phyloP scores from a whole-genome alignment of 2,329 filamentous ascomycete genomes.

The Trichoderma sp. region DNA sequence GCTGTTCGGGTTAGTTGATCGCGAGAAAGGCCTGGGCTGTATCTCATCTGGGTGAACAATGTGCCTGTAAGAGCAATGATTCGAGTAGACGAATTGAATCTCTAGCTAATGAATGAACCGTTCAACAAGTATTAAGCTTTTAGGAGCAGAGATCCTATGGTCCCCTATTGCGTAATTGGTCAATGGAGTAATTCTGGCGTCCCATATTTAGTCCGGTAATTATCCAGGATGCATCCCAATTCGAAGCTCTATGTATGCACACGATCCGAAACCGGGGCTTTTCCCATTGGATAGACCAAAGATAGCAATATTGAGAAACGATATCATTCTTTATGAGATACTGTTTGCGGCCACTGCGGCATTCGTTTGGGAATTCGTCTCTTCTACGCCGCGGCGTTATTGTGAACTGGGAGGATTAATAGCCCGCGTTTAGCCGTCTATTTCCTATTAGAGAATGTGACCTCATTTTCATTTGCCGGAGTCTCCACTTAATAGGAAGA shows the following conservation, averaged over 20 bases:
- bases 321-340: background rate
- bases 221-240: background rate
- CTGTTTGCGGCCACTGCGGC: background rate
- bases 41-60: background rate
- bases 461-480: slow-evolving; percentile 6
- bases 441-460: slow-evolving; percentile 13
- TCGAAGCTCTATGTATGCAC: background rate
- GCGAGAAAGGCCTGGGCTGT: background rate
- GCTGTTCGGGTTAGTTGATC: background rate
- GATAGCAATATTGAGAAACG: background rate
- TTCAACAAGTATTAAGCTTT: background rate
- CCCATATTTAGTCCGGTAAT: slow-evolving; percentile 2
- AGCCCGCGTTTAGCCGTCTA: slow-evolving; percentile 17
- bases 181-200: slow-evolving; percentile 8
- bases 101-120: background rate
- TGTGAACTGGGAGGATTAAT: background rate
- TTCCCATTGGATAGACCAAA: background rate
- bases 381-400: background rate
- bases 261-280: slow-evolving; percentile 8
- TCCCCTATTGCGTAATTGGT: background rate
- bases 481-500: background rate
- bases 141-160: background rate
- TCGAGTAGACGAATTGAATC: background rate
- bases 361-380: background rate
- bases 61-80: background rate